Percentiles rank a stretch among this genome's conserved stretches.
These are phyloP conservation scores for Podospora pseudopauciseta DNA, from an alignment of 495 filamentous ascomycete species.

Conservation along the genomic window DNA sequence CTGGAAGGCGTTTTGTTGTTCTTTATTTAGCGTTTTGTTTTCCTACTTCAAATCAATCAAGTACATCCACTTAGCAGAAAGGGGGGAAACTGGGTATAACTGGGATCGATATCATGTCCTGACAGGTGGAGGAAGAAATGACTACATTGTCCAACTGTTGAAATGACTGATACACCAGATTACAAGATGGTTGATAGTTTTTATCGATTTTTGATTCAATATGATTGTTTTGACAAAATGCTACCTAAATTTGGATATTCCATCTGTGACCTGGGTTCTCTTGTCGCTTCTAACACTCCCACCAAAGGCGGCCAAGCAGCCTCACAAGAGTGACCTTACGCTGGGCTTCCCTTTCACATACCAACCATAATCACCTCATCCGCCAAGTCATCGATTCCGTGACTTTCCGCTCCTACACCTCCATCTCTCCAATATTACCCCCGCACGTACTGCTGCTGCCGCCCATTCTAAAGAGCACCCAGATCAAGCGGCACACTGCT, in stretches of 20 bases:
- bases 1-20: no score
- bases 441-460: not conserved
- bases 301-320: not conserved
- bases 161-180: no score
- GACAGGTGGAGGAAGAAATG: no score
- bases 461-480: constrained; percentile 36
- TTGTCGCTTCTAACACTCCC: not conserved
- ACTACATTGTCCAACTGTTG: no score
- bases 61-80: no score
- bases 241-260: not conserved
- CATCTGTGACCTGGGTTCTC: not conserved
- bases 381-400: not conserved
- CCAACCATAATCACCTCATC: not conserved
- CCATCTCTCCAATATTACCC: not conserved
- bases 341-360: not conserved
- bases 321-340: not conserved
- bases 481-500: constrained; percentile 93
- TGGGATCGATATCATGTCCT: no score
- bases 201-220: not conserved
- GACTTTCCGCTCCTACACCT: not conserved
- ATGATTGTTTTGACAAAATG: not conserved
- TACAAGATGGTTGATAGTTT: no score
- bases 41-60: no score
- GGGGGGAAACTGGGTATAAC: no score
- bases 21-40: no score